These are phyloP conservation scores for Kurtzmaniella natalensis DNA, from an alignment of 1,139 yeast species.

Conservation along the genomic window DNA sequence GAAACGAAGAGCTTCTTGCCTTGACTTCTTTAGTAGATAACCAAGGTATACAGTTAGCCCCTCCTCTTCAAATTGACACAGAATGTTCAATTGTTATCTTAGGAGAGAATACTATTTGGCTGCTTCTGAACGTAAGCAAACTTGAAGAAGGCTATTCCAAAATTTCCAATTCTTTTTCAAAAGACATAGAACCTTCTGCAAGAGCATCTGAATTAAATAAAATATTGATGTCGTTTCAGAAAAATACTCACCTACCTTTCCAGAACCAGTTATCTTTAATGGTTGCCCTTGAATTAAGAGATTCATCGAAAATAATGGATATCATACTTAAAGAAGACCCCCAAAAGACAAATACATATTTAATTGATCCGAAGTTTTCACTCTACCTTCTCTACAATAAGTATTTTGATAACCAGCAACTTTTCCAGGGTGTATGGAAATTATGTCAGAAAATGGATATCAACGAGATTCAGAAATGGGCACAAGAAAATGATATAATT, in stretches of 20 bases:
- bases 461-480: background rate
- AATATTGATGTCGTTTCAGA: too few species aligned
- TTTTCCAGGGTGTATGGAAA: conserved; percentile 5
- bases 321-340: background rate
- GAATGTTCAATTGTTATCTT: background rate
- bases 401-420: conserved; percentile 2
- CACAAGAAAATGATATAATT: background rate
- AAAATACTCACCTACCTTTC: too few species aligned
- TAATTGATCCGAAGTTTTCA: background rate
- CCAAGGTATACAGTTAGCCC: background rate
- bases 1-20: background rate
- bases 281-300: background rate
- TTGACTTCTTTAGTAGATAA: background rate
- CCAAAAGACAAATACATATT: background rate
- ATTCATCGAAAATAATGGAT: background rate
- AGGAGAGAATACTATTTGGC: conserved; percentile 2
- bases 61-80: background rate
- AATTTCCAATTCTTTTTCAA: background rate
- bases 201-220: too few species aligned
- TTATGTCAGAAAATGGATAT: conserved; percentile 4
- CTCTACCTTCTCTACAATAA: background rate
- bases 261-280: background rate
- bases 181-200: too few species aligned
- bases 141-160: background rate
- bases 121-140: background rate